Evolutionary conservation across 2,329 filamentous ascomycete species (phyloP), one percentile per base, ranked within the genome.

Genomic region (Westerdykella ornata): DNA sequence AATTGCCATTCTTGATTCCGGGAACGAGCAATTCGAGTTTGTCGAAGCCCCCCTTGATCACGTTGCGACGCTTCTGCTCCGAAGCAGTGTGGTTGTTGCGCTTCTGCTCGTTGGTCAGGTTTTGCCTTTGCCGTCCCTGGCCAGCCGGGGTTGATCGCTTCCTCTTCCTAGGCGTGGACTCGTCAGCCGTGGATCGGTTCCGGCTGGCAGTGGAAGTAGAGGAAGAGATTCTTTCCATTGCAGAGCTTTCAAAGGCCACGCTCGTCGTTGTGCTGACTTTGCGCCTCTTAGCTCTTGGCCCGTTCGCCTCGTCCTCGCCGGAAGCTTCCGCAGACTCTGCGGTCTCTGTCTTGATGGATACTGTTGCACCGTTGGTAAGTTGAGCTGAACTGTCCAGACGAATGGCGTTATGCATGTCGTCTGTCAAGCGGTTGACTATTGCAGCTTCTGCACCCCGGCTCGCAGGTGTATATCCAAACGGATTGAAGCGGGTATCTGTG

Each of bases 61-160:
- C 71, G 18, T 86, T 87, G 36, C 88, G 76, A 26, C 88, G 77
- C 65, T 92, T 94, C 67, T 94, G 86, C 60, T 94, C 88, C 39
- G 87, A 92, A 39, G 82, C 75, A 49, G 94, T 92, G 59, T 94
- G 87, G 52, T 95, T 94, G 56, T 82, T 82, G 35, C 86, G 75
- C 66, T 90, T 92, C 65, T 92, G 84, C 45, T 84, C 81, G 51
- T 90, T 85, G 0, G 81, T 78, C 3, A 92, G 62, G 48, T 82
- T 82, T 54, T 82, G 77, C 26, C 62, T 61, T 17, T 59, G 59
- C 6, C 52, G 37, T 39, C 59, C 63, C 30, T 57, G 53, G 4
- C 51, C 47, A 0, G 54, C 48, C 13, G 59, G 45, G 2, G 57
- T 49, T 4, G 46, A 36, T 5, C 59, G 51, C 37, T 59, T 60